These are phyloP conservation scores for Tephrocybe sp. DNA, from an alignment of 768 basidiomycete species.

Conservation along the genomic window DNA sequence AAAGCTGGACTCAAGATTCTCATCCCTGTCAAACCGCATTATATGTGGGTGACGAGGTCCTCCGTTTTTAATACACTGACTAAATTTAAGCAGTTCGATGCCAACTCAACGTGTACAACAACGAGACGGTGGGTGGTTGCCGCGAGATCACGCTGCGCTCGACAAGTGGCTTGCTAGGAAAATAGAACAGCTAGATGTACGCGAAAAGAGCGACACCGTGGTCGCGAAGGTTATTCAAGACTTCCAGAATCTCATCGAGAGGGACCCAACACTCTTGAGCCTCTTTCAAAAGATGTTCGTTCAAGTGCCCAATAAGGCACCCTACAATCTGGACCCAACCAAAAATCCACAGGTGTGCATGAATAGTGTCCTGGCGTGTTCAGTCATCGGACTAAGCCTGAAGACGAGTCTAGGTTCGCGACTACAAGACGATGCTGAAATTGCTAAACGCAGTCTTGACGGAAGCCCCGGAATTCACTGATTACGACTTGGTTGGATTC, in stretches of 20 bases:
- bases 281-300: slow-evolving; percentile 7
- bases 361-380: no score
- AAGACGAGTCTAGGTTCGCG: slow-evolving; percentile 38
- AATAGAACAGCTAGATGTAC: background rate
- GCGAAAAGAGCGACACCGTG: background rate
- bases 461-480: slow-evolving; percentile 40
- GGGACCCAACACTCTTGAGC: background rate
- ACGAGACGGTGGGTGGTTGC: slow-evolving; percentile 3
- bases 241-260: slow-evolving; percentile 8
- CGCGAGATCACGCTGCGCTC: background rate
- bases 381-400: background rate
- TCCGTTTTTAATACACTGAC: no score
- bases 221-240: background rate
- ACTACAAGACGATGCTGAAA: slow-evolving; percentile 39
- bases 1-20: no score
- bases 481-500: slow-evolving; percentile 40
- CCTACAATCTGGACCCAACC: slow-evolving; percentile 6
- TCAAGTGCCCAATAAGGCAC: slow-evolving; percentile 10
- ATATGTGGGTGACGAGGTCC: no score
- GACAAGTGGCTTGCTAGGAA: background rate
- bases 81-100: no score
- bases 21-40: no score
- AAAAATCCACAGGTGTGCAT: slow-evolving; percentile 5
- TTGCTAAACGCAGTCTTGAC: slow-evolving; percentile 42
- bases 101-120: no score